Evolutionary conservation across 2,329 filamentous ascomycete genomes (phyloP).

Genomic region (Colletotrichum navitas): DNA sequence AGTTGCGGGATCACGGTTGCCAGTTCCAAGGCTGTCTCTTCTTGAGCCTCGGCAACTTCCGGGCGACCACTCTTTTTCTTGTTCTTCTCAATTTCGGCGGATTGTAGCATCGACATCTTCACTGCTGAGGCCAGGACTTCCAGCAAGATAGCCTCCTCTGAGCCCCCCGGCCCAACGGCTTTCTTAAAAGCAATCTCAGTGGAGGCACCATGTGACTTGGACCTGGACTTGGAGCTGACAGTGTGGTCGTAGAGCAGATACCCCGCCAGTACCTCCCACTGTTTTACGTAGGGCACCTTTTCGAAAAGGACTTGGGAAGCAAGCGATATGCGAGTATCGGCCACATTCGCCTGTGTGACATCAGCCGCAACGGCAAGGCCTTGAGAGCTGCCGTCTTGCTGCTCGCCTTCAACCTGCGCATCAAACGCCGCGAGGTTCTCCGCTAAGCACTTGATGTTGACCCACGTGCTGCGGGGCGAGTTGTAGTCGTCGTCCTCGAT

Average conservation of each 20-base stretch:
- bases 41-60: slow-evolving; percentile 78
- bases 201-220: slow-evolving; percentile 66
- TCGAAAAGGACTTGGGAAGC: slow-evolving; percentile 90
- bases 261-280: slow-evolving; percentile 90
- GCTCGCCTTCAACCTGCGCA: slow-evolving; percentile 71
- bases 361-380: slow-evolving; percentile 64
- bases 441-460: slow-evolving; percentile 90
- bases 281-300: slow-evolving; percentile 81
- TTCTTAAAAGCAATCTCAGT: slow-evolving; percentile 75
- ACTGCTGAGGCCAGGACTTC: slow-evolving; percentile 89
- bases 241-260: slow-evolving; percentile 96
- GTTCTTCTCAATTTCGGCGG: slow-evolving; percentile 73
- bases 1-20: slow-evolving; percentile 85
- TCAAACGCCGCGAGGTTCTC: slow-evolving; percentile 89
- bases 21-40: slow-evolving; percentile 82
- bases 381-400: slow-evolving; percentile 59
- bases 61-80: slow-evolving; percentile 70
- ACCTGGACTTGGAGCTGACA: slow-evolving; percentile 66
- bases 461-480: slow-evolving; percentile 84
- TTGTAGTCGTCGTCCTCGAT: slow-evolving; percentile 82
- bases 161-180: slow-evolving; percentile 78
- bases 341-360: slow-evolving; percentile 71
- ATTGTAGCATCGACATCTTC: slow-evolving; percentile 76
- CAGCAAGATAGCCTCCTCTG: slow-evolving; percentile 86
- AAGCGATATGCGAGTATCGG: slow-evolving; percentile 86